Evolutionary conservation across 2,329 filamentous ascomycete species (phyloP), one percentile per base, ranked within the genome.

Genomic region (Cercospora sp.): DNA sequence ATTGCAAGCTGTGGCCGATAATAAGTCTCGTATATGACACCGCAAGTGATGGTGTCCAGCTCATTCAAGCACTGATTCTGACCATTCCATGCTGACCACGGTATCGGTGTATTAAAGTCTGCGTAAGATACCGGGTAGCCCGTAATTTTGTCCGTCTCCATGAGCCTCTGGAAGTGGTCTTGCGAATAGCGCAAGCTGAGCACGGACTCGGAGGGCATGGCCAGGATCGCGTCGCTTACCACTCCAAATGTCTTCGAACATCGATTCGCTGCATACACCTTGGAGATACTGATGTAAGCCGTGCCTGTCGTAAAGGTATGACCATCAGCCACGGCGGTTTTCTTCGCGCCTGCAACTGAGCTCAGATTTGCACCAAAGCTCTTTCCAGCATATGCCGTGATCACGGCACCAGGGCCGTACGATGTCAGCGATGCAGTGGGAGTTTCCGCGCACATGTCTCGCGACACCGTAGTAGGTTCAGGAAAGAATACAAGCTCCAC

Each of bases 401-500:
- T 70, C 23, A 73, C 70, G 12, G 73, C 75, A 13, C 67, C 70
- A 7, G 63, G 58, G 0, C 69, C 69, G 42, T 75, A 76, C n/a
- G 69, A 59, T 9, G 75, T 76, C 42, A 74, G 58, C n/a, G 55
- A 71, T 3, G 73, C 73, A 4, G 69, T 61, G 2, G 75, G 73
- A 3, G 72, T 75, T 13, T 58, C 72, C 9, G 75, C 75, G 59
- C 75, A 77, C 68, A 76, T 73, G 42, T 77, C 73, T 30, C 75
- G 67, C 18, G 63, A 65, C 1, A 39, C 63, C 4, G 71, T 72
- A 1, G 72, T 73, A 2, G 75, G 75, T 16, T 57, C 62, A 9
- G 62, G 62, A 48, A 75, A 77, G 67, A 75, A 77, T 2, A 77
- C 69, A 18, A 77, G 68, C 53, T 75, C 69, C 1, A 77, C 76